Evolutionary conservation across 441 rosid species (phyloP), one percentile per base, ranked within the genome.

Genomic region (Breynia disticha): DNA sequence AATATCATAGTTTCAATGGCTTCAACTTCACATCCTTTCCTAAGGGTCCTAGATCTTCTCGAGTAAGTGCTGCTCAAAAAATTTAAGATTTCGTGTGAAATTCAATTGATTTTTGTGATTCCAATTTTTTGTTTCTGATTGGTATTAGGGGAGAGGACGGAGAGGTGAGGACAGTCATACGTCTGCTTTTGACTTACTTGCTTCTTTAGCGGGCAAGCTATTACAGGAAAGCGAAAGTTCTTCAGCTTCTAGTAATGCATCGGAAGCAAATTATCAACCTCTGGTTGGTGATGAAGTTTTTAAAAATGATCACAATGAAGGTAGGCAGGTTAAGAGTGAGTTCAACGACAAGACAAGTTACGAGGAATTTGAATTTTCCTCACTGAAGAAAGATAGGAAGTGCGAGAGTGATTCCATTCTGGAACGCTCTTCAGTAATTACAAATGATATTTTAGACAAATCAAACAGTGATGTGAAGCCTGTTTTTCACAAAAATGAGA

Each of bases 21-120:
- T 80, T 82, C 61, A 78, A 75, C 63, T 77, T 76, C 50, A 94
- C 88, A n/a, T 67, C 65, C 22, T 66, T 78, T 72, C 97, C 97
- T 55, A 75, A 76, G 60, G 95, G 88, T 65, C 76, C 95, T 21
- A 78, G 94, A 82, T 89, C 95, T 60, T 73, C 82, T 28, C 76
- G 93, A 75, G 97, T 89, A 56, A 75, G 59, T 66, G 50, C 15
- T 24, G 35, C 5, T 5, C 8, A 9, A 16, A 21, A 1, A 11
- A 19, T 57, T 43, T 24, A 45, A 19, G 16, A 21, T 15, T 24
- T 28, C 57, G 15, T 19, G 16, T 43, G 56, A 50, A 16, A 48
- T 65, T 35, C 21, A n/a, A 47, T 48, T 65, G 14, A 55, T 13
- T 44, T 54, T 0, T 37, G 45, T 49, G 52, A 32, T 61, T 35